Conservation (phyloP, 495 filamentous ascomycete genomes). For the Filosporella fistucella region DNA sequence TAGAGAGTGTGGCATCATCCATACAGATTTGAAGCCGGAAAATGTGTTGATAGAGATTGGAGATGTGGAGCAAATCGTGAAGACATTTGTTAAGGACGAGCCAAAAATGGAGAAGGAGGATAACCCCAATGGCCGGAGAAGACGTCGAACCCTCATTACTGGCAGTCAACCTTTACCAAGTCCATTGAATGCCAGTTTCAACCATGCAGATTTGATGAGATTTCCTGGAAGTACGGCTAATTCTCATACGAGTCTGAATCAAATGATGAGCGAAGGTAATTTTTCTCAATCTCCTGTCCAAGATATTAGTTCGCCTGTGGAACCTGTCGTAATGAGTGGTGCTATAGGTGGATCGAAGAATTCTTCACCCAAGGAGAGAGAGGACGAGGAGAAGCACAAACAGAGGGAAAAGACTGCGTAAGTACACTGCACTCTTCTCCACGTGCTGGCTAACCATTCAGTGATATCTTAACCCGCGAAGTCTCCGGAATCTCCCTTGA, state of each 20-base stretch:
- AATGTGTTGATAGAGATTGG: constrained; percentile 99
- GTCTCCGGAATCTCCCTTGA: constrained; percentile 94
- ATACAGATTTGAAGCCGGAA: constrained; percentile 96
- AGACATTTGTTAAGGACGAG: constrained; percentile 89
- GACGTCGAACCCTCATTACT: constrained; percentile 91
- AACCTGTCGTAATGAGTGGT: constrained; percentile 42
- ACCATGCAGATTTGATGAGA: constrained; percentile 59
- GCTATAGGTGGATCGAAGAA: constrained; percentile 47
- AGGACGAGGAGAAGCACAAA: constrained; percentile 66
- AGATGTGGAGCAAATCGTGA: constrained; percentile 94
- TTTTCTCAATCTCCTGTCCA: constrained; percentile 24
- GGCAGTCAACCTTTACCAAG: constrained; percentile 96
- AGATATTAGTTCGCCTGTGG: constrained; percentile 15
- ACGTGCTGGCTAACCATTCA: constrained; percentile 28
- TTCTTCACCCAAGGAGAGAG: constrained; percentile 32
- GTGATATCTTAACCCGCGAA: constrained; percentile 85
- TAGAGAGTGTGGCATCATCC: constrained; percentile 97
- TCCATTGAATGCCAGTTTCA: constrained; percentile 89
- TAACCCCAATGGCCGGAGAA: constrained; percentile 86
- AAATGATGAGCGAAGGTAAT: constrained; percentile 74
- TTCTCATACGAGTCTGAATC: constrained; percentile 77
- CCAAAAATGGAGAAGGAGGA: constrained; percentile 76
- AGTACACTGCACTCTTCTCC: constrained; percentile 28
- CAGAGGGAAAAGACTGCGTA: constrained; percentile 94
- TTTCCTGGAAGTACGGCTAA: constrained; percentile 65